Percentiles rank a stretch among this genome's conserved stretches.
These are phyloP conservation scores for Dorcoceras hygrometricum DNA, from an alignment of 257 asterid genomes.

Conservation along the genomic window DNA sequence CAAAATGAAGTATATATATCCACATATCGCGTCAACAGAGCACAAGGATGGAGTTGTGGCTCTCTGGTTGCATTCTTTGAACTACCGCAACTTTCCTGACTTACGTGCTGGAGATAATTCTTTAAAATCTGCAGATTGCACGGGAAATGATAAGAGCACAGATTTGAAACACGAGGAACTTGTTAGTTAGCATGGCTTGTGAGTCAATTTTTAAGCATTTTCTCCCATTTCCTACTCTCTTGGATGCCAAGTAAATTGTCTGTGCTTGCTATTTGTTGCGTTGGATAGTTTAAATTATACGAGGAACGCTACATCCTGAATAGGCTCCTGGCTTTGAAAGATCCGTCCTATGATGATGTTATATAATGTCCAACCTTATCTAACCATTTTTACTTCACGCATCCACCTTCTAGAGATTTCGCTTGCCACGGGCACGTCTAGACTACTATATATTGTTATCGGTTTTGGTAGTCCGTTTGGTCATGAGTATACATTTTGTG, in stretches of 20 bases:
- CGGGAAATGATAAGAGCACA: slow-evolving; percentile 6
- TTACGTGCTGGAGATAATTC: slow-evolving; percentile 27
- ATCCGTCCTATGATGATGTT: too few species aligned
- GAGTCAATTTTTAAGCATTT: background rate
- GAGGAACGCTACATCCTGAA: background rate
- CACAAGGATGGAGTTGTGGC: slow-evolving; percentile 73
- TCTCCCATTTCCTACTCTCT: background rate
- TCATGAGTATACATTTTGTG: too few species aligned
- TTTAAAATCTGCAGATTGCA: slow-evolving; percentile 24
- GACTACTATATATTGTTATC: background rate
- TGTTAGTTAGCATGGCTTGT: slow-evolving; percentile 6
- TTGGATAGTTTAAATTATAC: background rate
- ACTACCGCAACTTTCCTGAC: slow-evolving; percentile 84
- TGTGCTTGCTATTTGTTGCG: background rate
- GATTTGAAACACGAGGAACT: background rate
- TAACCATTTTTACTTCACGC: too few species aligned
- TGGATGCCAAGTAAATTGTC: background rate
- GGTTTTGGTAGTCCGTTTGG: background rate
- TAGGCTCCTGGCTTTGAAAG: too few species aligned
- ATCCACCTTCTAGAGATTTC: background rate
- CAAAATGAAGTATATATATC: slow-evolving; percentile 69
- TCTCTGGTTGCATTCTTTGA: slow-evolving; percentile 80
- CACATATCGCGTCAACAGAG: slow-evolving; percentile 76
- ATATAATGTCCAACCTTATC: too few species aligned
- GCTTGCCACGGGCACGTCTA: background rate